Evolutionary conservation across 1,139 yeast species (phyloP), one percentile per base, ranked within the genome.

Genomic region (Taiozyma sp.): DNA sequence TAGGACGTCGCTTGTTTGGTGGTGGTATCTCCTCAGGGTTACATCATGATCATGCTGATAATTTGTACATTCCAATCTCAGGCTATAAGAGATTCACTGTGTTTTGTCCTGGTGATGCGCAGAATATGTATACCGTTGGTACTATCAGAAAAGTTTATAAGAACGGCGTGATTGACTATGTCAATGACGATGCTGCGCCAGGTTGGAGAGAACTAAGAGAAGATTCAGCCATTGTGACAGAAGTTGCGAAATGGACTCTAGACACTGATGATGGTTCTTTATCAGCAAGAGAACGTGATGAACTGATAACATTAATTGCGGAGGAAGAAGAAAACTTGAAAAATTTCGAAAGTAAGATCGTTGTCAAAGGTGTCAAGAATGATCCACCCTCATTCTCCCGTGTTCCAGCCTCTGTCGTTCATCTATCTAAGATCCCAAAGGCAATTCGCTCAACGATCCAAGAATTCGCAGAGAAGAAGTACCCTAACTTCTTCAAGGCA

Each of bases 11-110:
- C 24, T 65, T 83, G 2, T 83, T 87, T 1, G 76, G 78, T 1
- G 66, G 66, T 1, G 87, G 86, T 1, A 72, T 83, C 0, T 83
- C 90, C 0, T 83, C 91, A 0, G 93, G 93, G 0, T 68, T 86
- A n/a, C 93, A 86, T 60, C 93, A 86, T 63, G 93, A 86, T 63
- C 91, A 85, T 65, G 87, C 92, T 1, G 91, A 85, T 62, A 86
- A 86, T 60, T 68, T 85, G 42, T 86, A 86, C 63, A 70, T 85
- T 3, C 75, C 86, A 2, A 63, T 81, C 1, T 69, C 75, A 30
- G 93, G 92, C 0, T 62, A 64, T n/a, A 86, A 86, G 60, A 64
- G 90, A 54, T 85, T 86, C 63, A 84, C 91, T 0, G 58, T 86
- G 4, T 83, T 75, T 61, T 72, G 84, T 9, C 92, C 93, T 1